These are phyloP conservation scores for Mycena olivaceomarginata DNA, from an alignment of 768 basidiomycete species.

Conservation along the genomic window DNA sequence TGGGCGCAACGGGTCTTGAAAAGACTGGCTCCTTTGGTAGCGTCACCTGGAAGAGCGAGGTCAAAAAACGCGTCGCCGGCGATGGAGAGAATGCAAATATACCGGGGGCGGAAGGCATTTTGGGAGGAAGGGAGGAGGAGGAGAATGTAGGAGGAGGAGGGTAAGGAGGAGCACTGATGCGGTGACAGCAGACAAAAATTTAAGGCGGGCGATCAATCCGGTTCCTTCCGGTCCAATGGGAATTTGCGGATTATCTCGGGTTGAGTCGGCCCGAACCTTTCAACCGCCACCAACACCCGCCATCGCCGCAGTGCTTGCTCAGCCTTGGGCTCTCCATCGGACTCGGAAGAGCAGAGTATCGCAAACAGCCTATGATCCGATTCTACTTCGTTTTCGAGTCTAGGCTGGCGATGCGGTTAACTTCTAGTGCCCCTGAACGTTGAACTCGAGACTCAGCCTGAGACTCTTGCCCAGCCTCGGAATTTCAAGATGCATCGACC, in stretches of 20 bases:
- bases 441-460: too few species aligned
- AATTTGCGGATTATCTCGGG: neutral
- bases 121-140: conserved; percentile 16
- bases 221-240: conserved; percentile 13
- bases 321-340: too few species aligned
- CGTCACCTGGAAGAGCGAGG: conserved; percentile 76
- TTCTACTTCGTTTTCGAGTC: too few species aligned
- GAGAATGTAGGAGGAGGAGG: neutral
- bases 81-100: neutral
- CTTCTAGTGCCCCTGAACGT: too few species aligned
- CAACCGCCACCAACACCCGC: conserved; percentile 1
- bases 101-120: conserved; percentile 38
- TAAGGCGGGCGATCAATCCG: conserved; percentile 18
- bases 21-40: conserved; percentile 92
- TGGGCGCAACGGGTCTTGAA: conserved; percentile 98
- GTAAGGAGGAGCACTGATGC: neutral
- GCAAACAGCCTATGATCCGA: too few species aligned
- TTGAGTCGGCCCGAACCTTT: neutral
- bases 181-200: conserved; percentile 19
- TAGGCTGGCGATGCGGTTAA: too few species aligned
- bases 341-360: too few species aligned
- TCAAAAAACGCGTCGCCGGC: neutral
- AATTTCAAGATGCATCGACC: too few species aligned
- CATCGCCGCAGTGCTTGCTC: neutral
- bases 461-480: too few species aligned